These are phyloP conservation scores for Phlebiopsis flavidoalba DNA, from an alignment of 768 basidiomycete genomes.

Conservation along the genomic window DNA sequence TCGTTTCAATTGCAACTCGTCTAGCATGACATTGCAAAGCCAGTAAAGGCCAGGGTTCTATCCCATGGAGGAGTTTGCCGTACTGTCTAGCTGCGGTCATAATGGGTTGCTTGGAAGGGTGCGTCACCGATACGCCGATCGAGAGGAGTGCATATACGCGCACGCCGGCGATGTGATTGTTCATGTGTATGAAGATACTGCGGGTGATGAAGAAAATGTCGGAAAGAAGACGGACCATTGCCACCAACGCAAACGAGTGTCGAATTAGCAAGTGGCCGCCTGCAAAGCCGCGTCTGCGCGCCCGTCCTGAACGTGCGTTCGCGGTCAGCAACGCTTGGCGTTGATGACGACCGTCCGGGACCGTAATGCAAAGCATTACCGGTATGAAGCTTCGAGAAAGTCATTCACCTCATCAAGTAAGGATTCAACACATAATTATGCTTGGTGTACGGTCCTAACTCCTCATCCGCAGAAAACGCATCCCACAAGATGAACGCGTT, in stretches of 20 bases:
- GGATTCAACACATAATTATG: constrained; percentile 25
- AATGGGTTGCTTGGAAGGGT: constrained; percentile 74
- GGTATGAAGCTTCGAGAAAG: constrained; percentile 79
- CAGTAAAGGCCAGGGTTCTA: too few species aligned
- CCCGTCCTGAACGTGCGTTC: constrained; percentile 79
- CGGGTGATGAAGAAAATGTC: neutral
- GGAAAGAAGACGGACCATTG: too few species aligned
- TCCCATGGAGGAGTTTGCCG: constrained; percentile 65
- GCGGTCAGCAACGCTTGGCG: constrained; percentile 71
- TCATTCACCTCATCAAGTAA: constrained; percentile 72
- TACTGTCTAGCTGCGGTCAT: constrained; percentile 91
- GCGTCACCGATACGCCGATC: constrained; percentile 71
- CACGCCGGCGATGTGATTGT: constrained; percentile 41
- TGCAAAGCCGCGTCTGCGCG: constrained; percentile 82
- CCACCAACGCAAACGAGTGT: neutral
- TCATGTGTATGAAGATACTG: neutral
- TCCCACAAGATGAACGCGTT: constrained; percentile 77
- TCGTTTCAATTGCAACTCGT: constrained; percentile 25
- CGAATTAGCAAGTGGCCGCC: neutral
- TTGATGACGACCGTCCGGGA: constrained; percentile 74
- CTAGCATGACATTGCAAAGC: too few species aligned
- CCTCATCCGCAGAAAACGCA: constrained; percentile 43
- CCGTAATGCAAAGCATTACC: constrained; percentile 68
- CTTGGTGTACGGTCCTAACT: neutral
- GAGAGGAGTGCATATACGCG: constrained; percentile 78